Conservation (phyloP, 495 filamentous ascomycete species). For the Aspergillus ostianus region DNA sequence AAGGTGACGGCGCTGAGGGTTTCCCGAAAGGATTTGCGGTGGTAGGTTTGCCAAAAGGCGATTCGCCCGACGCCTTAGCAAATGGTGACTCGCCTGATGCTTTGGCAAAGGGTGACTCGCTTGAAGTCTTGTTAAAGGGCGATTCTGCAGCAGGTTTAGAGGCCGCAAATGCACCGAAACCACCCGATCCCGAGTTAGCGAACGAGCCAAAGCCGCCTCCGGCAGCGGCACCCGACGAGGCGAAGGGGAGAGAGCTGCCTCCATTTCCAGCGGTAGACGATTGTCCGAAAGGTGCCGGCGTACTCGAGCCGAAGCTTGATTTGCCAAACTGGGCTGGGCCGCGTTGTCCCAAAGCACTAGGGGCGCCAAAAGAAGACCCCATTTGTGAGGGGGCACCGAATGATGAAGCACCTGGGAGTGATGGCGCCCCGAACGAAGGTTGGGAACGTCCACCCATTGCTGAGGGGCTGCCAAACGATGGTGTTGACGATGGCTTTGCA, state of each 20-base stretch:
- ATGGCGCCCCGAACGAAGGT: constrained; percentile 46
- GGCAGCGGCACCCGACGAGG: constrained; percentile 21
- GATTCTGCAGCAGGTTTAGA: constrained; percentile 27
- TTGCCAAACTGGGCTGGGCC: constrained; percentile 31
- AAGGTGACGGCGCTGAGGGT: constrained; percentile 21
- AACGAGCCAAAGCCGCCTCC: constrained; percentile 42
- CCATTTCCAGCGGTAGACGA: constrained; percentile 31
- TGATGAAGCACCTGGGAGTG: constrained; percentile 28
- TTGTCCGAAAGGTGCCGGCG: constrained; percentile 40
- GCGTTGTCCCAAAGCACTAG: constrained; percentile 27
- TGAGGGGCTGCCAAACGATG: constrained; percentile 19
- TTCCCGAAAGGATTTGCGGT: constrained; percentile 20
- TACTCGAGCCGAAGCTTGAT: constrained; percentile 50
- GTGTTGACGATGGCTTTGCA: constrained; percentile 37
- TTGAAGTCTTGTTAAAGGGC: constrained; percentile 26
- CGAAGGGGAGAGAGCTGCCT: constrained; percentile 28
- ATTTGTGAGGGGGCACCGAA: constrained; percentile 22
- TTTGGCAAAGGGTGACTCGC: constrained; percentile 4
- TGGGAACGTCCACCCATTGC: constrained; percentile 23
- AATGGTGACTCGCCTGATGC: not conserved
- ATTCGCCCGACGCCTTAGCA: too few relatives aligned
- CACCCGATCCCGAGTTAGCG: constrained; percentile 22
- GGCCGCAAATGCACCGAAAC: constrained; percentile 35
- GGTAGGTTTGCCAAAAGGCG: constrained; percentile 12
- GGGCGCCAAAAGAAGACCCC: constrained; percentile 18